Base-by-base conservation (phyloP, 2,329 filamentous ascomycete species). In the Didymella sp. region DNA sequence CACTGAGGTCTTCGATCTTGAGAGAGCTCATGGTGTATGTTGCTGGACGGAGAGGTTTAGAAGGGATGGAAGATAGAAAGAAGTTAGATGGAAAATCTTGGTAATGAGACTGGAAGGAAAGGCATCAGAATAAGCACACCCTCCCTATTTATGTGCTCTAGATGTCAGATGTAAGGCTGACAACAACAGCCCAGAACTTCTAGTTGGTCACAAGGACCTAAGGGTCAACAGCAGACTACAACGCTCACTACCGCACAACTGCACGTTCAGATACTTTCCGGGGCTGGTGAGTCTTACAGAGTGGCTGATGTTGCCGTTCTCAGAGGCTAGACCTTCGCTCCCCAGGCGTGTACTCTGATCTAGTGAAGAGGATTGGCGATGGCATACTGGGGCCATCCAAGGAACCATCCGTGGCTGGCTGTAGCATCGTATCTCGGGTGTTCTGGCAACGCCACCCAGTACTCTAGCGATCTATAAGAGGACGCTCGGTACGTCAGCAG, bases 401-500 rank as follows among this genome's bases (percentile, higher is more conserved):
- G 8, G 13, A 8, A 13, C 21, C 6, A 19, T 2, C 9, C 15
- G 43, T 52, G 54, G 54, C 54, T 57, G 54, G 44, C 49, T 57
- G 49, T 52, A 38, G 15, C 19, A 25, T 44, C 48, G 54, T 40
- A 31, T 24, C 13, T 38, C 22, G 21, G 35, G 15, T 24, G 27
- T 40, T 13, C 2, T 47, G 41, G 37, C 37, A 22, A 35, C 42
- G 15, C 19, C 27, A 45, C 9, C 9, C 8, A 25, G 28, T 19
- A 24, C 13, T 15, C 13, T 7, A 7, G 8, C 19, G 19, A 17
- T 15, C 5, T 42, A 45, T 12, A 21, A 30, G 5, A 22, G 25
- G 28, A 22, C 22, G 17, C 2, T 44, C 24, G 24, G 35, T 24
- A 27, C 46, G 54, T 57, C 54, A 57, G 54, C 54, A 49, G 13